Percentiles rank a stretch among this genome's conserved stretches.
These are phyloP conservation scores for Rhodotorula sp. DNA, from an alignment of 1,284 basidiomycete species.

Conservation along the genomic window DNA sequence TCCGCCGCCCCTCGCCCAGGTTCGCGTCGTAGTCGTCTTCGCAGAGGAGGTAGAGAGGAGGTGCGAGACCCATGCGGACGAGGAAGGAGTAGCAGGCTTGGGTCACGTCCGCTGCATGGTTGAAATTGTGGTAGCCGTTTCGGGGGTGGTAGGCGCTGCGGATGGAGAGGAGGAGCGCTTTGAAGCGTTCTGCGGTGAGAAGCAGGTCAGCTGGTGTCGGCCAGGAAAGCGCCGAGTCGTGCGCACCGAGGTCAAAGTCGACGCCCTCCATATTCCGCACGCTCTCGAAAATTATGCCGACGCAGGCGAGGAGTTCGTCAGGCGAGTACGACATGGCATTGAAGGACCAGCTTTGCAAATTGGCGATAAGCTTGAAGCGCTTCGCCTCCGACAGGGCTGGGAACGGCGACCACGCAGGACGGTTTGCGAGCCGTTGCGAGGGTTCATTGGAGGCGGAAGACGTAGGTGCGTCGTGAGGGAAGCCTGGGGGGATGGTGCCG, in stretches of 20 bases:
- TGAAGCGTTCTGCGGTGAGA: constrained; percentile 57
- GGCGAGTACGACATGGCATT: constrained; percentile 76
- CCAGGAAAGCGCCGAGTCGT: constrained; percentile 73
- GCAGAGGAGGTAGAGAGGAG: constrained; percentile 61
- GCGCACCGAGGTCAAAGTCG: constrained; percentile 61
- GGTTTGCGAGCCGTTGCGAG: neutral
- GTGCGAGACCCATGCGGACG: constrained; percentile 69
- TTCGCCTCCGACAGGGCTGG: constrained; percentile 30
- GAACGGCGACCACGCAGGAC: constrained; percentile 2
- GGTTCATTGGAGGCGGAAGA: neutral
- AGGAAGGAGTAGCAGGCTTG: constrained; percentile 87
- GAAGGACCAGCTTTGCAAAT: constrained; percentile 77
- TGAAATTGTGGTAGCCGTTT: constrained; percentile 93
- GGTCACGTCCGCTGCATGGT: constrained; percentile 89
- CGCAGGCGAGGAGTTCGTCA: constrained; percentile 74
- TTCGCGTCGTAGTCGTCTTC: constrained; percentile 36
- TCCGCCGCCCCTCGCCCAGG: constrained; percentile 27
- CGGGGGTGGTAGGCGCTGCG: constrained; percentile 78
- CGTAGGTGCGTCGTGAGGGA: constrained; percentile 10
- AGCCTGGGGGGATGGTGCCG: constrained; percentile 13
- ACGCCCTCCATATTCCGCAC: constrained; percentile 63
- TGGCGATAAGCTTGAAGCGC: constrained; percentile 55
- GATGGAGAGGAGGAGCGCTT: constrained; percentile 72
- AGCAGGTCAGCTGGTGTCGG: neutral
- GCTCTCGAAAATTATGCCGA: constrained; percentile 66